These are phyloP conservation scores for Trichoderma oligosporum DNA, from an alignment of 2,329 filamentous ascomycete species.

Conservation along the genomic window DNA sequence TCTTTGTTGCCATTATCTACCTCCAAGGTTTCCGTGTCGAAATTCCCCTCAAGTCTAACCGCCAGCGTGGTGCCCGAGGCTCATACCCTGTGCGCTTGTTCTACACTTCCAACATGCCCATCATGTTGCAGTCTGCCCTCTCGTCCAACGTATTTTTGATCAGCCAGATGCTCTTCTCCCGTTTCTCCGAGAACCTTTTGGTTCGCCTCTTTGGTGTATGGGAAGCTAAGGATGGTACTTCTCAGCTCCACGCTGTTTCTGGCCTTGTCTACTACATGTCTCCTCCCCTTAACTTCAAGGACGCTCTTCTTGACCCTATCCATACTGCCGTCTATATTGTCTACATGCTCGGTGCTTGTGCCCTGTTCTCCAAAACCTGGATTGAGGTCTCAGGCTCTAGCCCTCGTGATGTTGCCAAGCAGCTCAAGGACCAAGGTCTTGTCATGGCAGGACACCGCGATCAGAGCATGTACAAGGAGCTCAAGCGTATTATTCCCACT, in stretches of 20 bases:
- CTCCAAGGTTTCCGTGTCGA: constrained; percentile 99
- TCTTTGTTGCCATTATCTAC: constrained; percentile 98
- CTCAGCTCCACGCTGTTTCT: constrained; percentile 89
- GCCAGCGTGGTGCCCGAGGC: constrained; percentile 96
- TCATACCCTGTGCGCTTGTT: constrained; percentile 98
- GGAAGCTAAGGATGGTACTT: constrained; percentile 94
- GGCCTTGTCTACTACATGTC: constrained; percentile 99
- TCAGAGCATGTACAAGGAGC: constrained; percentile 99
- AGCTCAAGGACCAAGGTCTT: constrained; percentile 98
- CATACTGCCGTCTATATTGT: constrained; percentile 93
- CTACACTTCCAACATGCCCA: constrained; percentile 99
- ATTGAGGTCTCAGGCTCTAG: constrained; percentile 98
- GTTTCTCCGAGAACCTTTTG: constrained; percentile 97
- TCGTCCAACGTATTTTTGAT: constrained; percentile 99
- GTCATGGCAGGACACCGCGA: constrained; percentile 99
- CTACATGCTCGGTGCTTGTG: constrained; percentile 97
- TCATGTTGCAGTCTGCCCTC: constrained; percentile 98
- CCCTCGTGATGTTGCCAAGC: constrained; percentile 97
- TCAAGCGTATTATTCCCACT: constrained; percentile 98
- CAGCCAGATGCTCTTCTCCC: constrained; percentile 98
- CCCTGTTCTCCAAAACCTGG: constrained; percentile 99
- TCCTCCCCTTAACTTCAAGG: constrained; percentile 93
- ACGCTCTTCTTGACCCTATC: constrained; percentile 92
- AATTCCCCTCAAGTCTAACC: constrained; percentile 98
- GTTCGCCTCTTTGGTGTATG: constrained; percentile 97